phyloP scores from a whole-genome alignment of 2,329 filamentous ascomycete species.

The Lojkania enalia region DNA sequence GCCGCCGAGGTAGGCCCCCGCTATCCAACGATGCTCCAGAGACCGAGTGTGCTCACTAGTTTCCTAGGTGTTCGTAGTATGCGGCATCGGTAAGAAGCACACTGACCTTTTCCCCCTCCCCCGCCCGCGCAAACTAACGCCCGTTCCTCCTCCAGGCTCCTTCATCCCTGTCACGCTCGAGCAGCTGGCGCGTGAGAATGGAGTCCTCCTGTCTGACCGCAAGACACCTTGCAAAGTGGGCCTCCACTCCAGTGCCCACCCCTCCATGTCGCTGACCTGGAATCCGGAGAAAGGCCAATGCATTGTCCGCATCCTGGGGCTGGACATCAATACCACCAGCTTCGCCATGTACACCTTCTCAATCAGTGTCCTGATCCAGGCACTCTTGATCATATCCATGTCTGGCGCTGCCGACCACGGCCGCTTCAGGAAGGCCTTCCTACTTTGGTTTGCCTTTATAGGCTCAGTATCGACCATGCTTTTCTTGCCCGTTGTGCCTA shows the following conservation, averaged over 20 bases:
- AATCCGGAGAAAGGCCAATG: conserved; percentile 63
- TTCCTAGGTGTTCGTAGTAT: conserved; percentile 79
- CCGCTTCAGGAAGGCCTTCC: conserved; percentile 79
- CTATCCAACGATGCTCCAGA: conserved; percentile 1
- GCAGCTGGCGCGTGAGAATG: conserved; percentile 88
- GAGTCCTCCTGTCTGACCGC: conserved; percentile 79
- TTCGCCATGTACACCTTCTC: conserved; percentile 99
- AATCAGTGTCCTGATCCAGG: conserved; percentile 84
- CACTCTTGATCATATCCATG: conserved; percentile 91
- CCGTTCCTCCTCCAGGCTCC: conserved; percentile 63
- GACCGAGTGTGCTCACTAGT: conserved; percentile 12
- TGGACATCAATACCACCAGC: conserved; percentile 91
- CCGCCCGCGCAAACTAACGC: not conserved
- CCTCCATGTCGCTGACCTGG: conserved; percentile 22
- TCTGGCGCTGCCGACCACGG: conserved; percentile 95
- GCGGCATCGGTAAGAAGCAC: conserved; percentile 70
- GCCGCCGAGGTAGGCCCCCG: conserved; percentile 68
- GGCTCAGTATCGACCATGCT: conserved; percentile 85
- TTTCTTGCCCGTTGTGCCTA: conserved; percentile 77
- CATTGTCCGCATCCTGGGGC: conserved; percentile 76
- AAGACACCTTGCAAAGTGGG: conserved; percentile 72
- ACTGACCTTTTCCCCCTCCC: not conserved
- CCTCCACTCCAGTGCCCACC: conserved; percentile 52
- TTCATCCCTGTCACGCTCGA: conserved; percentile 97
- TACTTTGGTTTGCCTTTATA: conserved; percentile 80